A percentile compares a stretch with the other conserved stretches of the same genome.
phyloP scores from a whole-genome alignment of 768 basidiomycete species.

The Trametes cubensis region DNA sequence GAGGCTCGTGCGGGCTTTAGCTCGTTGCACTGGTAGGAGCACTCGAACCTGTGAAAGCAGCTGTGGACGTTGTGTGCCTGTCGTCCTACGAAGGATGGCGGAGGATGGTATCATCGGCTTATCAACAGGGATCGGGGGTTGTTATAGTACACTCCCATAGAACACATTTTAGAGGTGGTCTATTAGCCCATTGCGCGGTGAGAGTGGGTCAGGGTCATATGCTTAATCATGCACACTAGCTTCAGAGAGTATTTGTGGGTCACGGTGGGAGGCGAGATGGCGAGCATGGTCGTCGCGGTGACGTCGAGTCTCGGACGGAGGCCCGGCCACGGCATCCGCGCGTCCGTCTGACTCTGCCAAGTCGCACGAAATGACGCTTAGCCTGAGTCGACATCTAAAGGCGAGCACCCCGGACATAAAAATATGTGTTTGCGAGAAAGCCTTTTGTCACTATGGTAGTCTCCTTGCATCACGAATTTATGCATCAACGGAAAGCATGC shows the following conservation, averaged over 20 bases:
- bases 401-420: no score
- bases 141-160: not conserved
- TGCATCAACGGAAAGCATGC: no score
- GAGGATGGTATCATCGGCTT: constrained; percentile 27
- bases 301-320: constrained; percentile 1
- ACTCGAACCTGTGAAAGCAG: not conserved
- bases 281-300: not conserved
- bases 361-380: no score
- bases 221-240: constrained; percentile 1
- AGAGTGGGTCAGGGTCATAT: no score
- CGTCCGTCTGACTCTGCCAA: not conserved
- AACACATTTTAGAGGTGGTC: no score
- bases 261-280: not conserved
- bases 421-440: no score
- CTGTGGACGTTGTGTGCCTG: not conserved
- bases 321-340: constrained; percentile 11
- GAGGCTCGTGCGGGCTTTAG: constrained; percentile 25
- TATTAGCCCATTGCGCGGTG: no score
- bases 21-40: constrained; percentile 3
- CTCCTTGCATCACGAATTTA: no score
- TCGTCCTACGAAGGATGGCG: constrained; percentile 10
- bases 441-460: no score
- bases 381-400: no score
- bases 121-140: constrained; percentile 7
- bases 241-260: not conserved